These are phyloP conservation scores for Fusarium nematophilum DNA, from an alignment of 2,329 filamentous ascomycete species.

Conservation along the genomic window DNA sequence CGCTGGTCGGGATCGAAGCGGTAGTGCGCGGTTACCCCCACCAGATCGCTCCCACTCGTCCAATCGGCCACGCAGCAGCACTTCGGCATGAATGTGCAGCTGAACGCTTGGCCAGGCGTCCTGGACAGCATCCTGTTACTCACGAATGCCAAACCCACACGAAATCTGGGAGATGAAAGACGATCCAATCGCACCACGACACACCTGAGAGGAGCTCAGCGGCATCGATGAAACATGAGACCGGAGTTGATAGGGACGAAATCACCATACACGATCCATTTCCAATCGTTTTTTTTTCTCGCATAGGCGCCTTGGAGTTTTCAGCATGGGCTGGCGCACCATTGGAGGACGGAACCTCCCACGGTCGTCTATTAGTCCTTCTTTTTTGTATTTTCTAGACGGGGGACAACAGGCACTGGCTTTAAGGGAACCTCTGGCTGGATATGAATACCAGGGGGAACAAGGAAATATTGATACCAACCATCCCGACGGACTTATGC, in stretches of 20 bases:
- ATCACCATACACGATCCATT: constrained; percentile 37
- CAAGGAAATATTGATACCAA: constrained; percentile 43
- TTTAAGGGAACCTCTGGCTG: constrained; percentile 23
- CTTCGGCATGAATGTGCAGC: constrained; percentile 21
- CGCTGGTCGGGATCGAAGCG: constrained; percentile 43
- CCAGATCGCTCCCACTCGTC: constrained; percentile 23
- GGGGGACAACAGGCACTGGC: constrained; percentile 4
- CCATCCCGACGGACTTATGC: constrained; percentile 34
- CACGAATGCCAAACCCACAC: constrained; percentile 5
- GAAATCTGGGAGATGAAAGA: constrained; percentile 19
- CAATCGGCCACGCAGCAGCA: constrained; percentile 33
- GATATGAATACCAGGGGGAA: constrained; percentile 28
- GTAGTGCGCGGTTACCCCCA: constrained; percentile 38
- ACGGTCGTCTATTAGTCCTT: constrained; percentile 14
- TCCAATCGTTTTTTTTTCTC: constrained; percentile 39
- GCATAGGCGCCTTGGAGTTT: constrained; percentile 45
- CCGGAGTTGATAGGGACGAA: constrained; percentile 37
- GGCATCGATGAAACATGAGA: constrained; percentile 35
- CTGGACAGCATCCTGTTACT: neutral
- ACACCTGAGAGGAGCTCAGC: too few relatives aligned
- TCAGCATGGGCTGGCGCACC: constrained; percentile 34
- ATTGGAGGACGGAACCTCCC: constrained; percentile 25
- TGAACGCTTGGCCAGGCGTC: neutral
- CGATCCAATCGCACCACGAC: too few relatives aligned
- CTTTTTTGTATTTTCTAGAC: constrained; percentile 34